Base-by-base conservation (phyloP, 257 asterid species). In the Scutellaria minor region DNA sequence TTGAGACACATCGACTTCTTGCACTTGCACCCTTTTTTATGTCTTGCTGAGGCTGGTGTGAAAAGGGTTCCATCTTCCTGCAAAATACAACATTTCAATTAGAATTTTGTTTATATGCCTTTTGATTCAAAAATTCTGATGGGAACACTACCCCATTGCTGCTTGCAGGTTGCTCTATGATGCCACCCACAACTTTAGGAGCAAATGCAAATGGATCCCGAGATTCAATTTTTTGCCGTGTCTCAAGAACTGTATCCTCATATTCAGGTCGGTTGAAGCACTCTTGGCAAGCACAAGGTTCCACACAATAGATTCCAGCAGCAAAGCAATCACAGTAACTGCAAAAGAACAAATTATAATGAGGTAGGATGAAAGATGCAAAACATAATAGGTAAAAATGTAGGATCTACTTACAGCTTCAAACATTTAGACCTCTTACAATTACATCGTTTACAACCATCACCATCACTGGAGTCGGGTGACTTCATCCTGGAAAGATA, bases 1-100 rank as follows among this genome's bases (percentile, higher is more conserved):
- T 92, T 87, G 77, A 79, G 82, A 58, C 97, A 92, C 87, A 84
- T 86, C 0, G 97, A 90, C 73, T 87, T 92, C 83, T 88, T 92
- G 82, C 98, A 92, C 70, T 85, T 90, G 92, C 98, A 92, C 51
- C 98, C 97, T 71, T 88, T 82, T 84, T 87, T 90, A 77, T 86
- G 98, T 77, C 93, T 85, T 70, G 86, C 87, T 14, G 91, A 86
- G 65, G 89, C 67, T 35, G 87, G 85, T 13, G 95, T 86, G 62
- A 70, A 78, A 64, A 52, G 69, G 58, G 71, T 37, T 63, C 71
- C 83, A 37, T 75, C 83, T 62, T 72, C 90, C 91, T 90, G 83
- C 59, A 67, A 65, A 64, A 37, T 11, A 59, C 24, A 59, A 72
- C 24, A 52, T 76, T 39, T 67, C 40, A 57, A 47, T 52, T 31